Percentiles rank a stretch among this genome's conserved stretches.
Evolutionary conservation across 495 filamentous ascomycete species (phyloP).

Genomic region (Daldinia loculata): DNA sequence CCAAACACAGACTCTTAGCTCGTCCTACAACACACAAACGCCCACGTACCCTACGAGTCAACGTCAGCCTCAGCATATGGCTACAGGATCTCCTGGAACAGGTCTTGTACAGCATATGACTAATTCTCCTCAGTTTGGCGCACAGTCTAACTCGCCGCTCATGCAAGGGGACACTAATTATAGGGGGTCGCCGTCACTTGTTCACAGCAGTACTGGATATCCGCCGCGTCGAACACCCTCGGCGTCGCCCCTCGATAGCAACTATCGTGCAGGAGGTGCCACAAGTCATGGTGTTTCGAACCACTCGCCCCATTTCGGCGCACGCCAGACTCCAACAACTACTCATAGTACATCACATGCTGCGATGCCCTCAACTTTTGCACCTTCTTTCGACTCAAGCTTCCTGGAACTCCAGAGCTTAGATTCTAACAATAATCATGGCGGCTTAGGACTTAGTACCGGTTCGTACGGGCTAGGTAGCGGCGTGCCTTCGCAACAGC

Average conservation of each 20-base stretch:
- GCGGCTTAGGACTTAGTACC: constrained; percentile 38
- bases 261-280: constrained; percentile 45
- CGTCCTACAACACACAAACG: constrained; percentile 43
- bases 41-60: constrained; percentile 50
- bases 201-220: constrained; percentile 48
- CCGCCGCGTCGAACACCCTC: constrained; percentile 51
- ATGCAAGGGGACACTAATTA: constrained; percentile 51
- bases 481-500: constrained; percentile 42
- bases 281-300: constrained; percentile 48
- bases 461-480: constrained; percentile 43
- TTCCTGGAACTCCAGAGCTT: constrained; percentile 52
- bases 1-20: constrained; percentile 35
- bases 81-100: constrained; percentile 46
- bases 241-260: constrained; percentile 47
- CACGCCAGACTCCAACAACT: constrained; percentile 43
- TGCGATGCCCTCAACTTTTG: constrained; percentile 37
- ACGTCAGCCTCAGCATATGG: constrained; percentile 55
- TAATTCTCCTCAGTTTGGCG: constrained; percentile 56
- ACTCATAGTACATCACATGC: constrained; percentile 44
- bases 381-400: constrained; percentile 46
- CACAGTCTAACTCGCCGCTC: constrained; percentile 50
- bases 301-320: constrained; percentile 49
- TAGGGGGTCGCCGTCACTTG: constrained; percentile 48
- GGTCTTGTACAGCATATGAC: constrained; percentile 50
- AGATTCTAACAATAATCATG: constrained; percentile 47